Conservation (phyloP, 441 rosid species). For the Rhodomyrtus psidioides region DNA sequence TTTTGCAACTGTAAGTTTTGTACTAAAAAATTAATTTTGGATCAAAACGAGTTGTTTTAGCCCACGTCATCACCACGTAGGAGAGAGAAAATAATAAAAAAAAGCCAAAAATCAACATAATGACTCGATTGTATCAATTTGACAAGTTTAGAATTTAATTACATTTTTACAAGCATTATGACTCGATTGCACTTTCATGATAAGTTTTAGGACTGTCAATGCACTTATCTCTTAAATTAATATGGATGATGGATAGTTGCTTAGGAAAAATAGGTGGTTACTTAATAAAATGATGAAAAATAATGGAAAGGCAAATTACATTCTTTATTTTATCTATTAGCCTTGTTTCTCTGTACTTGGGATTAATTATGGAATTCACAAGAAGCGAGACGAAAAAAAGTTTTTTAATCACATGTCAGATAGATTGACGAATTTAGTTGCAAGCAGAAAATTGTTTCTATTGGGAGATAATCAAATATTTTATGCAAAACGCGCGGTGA, state of each 20-base stretch:
- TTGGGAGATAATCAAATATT: not conserved
- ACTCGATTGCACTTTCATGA: no score
- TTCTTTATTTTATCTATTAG: not conserved
- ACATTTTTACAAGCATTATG: no score
- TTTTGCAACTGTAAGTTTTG: no score
- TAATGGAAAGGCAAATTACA: not conserved
- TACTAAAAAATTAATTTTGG: no score
- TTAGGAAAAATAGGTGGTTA: no score
- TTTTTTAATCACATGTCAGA: not conserved
- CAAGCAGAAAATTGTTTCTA: not conserved
- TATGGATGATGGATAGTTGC: fast-evolving
- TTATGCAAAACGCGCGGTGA: not conserved
- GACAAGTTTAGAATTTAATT: no score
- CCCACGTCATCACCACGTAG: no score
- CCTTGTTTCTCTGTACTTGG: not conserved
- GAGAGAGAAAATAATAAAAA: no score
- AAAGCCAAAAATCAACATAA: no score
- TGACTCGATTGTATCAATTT: no score
- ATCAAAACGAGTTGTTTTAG: no score
- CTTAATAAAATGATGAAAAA: not conserved
- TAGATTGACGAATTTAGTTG: not conserved
- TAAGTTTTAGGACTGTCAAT: no score
- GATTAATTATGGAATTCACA: not conserved
- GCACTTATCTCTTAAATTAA: not conserved
- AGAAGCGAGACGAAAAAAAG: not conserved